A percentile compares a stretch with the other conserved stretches of the same genome.
phyloP scores from a whole-genome alignment of 225 moss, liverwort and hornwort species.

The Ulota crispa region DNA sequence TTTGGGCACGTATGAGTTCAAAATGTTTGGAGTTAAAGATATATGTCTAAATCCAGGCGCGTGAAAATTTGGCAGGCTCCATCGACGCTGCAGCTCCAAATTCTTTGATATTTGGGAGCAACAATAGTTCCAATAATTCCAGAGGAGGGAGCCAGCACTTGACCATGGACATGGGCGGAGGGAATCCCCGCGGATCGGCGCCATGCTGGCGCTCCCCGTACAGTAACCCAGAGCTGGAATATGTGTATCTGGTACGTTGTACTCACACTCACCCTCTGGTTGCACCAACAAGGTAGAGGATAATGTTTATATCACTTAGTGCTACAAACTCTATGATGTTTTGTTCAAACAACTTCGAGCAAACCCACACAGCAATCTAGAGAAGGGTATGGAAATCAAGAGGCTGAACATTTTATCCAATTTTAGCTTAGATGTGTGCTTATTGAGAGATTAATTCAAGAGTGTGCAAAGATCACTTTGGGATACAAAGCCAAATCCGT shows the following conservation, averaged over 20 bases:
- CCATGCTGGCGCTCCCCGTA: conserved; percentile 4
- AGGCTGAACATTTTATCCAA: neutral
- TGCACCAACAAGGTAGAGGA: neutral
- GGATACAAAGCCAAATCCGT: neutral
- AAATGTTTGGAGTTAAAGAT: neutral
- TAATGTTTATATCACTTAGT: neutral
- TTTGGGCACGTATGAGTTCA: neutral
- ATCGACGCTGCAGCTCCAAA: conserved; percentile 8
- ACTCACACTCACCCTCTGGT: neutral
- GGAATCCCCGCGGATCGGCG: neutral
- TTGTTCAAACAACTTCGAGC: no score
- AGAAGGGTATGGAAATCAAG: no score
- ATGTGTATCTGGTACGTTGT: conserved; percentile 33
- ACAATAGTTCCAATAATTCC: neutral
- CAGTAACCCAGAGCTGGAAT: conserved; percentile 29
- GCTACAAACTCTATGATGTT: no score
- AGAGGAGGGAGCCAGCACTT: conserved; percentile 19
- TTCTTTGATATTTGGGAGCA: conserved; percentile 14
- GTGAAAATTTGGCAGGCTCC: neutral
- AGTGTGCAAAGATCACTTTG: neutral
- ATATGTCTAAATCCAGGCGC: neutral
- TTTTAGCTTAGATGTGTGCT: neutral
- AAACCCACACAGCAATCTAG: no score
- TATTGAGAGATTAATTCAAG: neutral
- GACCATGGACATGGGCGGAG: conserved; percentile 23